A percentile compares a stretch with the other conserved stretches of the same genome.
These are phyloP conservation scores for Cordyceps militaris DNA, from an alignment of 2,329 filamentous ascomycete species.

Conservation along the genomic window DNA sequence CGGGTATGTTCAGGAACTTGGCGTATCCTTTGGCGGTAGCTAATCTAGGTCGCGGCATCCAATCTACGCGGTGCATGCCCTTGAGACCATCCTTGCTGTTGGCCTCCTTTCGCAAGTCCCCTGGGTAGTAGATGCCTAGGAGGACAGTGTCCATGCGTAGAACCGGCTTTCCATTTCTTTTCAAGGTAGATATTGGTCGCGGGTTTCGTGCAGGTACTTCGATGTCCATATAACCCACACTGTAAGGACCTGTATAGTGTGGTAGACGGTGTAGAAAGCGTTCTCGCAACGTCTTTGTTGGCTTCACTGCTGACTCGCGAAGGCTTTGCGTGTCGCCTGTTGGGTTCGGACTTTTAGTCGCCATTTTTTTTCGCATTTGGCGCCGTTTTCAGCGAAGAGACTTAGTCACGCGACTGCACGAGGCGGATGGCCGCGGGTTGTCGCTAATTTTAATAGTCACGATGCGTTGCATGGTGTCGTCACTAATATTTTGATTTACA, in stretches of 20 bases:
- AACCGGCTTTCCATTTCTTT: conserved; percentile 31
- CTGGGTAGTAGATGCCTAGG: conserved; percentile 60
- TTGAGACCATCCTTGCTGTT: conserved; percentile 23
- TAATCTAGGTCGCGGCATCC: conserved; percentile 52
- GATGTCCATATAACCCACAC: conserved; percentile 61
- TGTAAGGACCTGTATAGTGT: conserved; percentile 56
- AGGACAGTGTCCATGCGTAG: conserved; percentile 49
- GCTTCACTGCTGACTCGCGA: conserved; percentile 20
- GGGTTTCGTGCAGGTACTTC: conserved; percentile 49
- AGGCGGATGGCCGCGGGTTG: neutral
- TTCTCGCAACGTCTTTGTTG: conserved; percentile 29
- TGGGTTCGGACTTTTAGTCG: neutral
- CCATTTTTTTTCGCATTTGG: neutral
- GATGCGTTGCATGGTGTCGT: neutral
- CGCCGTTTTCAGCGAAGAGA: neutral
- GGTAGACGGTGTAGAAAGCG: conserved; percentile 45
- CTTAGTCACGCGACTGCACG: neutral
- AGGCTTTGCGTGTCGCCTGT: conserved; percentile 6
- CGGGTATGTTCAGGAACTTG: conserved; percentile 49
- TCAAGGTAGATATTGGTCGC: conserved; percentile 33
- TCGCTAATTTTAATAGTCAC: neutral
- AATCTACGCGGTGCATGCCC: conserved; percentile 48
- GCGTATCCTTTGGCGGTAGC: conserved; percentile 54
- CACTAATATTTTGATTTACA: neutral
- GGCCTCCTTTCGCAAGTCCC: conserved; percentile 30